Evolutionary conservation across 441 rosid genomes (phyloP).

Genomic region (Pelargonium citronellum): DNA sequence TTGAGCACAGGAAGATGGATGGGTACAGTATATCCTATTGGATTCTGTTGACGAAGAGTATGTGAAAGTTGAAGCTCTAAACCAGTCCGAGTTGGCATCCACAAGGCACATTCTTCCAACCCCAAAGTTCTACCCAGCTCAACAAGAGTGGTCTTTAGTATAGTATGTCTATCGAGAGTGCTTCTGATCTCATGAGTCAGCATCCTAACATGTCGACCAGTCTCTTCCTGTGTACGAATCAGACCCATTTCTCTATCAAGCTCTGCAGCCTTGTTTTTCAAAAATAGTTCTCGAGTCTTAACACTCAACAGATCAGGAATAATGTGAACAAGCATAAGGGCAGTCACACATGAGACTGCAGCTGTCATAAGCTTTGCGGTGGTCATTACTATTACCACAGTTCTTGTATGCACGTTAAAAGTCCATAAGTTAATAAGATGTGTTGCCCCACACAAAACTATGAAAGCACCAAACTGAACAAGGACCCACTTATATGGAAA

Average conservation of each 20-base stretch:
- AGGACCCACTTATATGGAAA: slow-evolving; percentile 99
- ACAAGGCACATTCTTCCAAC: slow-evolving; percentile 91
- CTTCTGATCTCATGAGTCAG: slow-evolving; percentile 93
- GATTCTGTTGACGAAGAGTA: slow-evolving; percentile 88
- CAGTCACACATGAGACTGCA: slow-evolving; percentile 89
- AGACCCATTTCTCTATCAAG: slow-evolving; percentile 94
- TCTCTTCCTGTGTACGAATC: slow-evolving; percentile 93
- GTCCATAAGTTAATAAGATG: slow-evolving; percentile 96
- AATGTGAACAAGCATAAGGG: slow-evolving; percentile 93
- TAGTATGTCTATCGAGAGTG: slow-evolving; percentile 89
- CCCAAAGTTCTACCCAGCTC: slow-evolving; percentile 87
- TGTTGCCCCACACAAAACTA: slow-evolving; percentile 93
- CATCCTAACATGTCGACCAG: slow-evolving; percentile 97
- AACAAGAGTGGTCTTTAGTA: slow-evolving; percentile 79
- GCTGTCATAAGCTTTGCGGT: slow-evolving; percentile 74
- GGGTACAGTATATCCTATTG: slow-evolving; percentile 82
- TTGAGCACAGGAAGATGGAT: slow-evolving; percentile 90
- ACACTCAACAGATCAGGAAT: slow-evolving; percentile 91
- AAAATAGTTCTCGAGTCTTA: slow-evolving; percentile 76
- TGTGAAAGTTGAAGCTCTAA: slow-evolving; percentile 88
- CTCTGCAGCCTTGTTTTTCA: slow-evolving; percentile 94
- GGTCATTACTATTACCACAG: slow-evolving; percentile 86
- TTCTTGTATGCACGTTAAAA: slow-evolving; percentile 54
- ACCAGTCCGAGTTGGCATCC: slow-evolving; percentile 99
- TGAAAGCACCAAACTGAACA: slow-evolving; percentile 97